These are phyloP conservation scores for Neurospora cerealis DNA, from an alignment of 495 filamentous ascomycete species.

Conservation along the genomic window DNA sequence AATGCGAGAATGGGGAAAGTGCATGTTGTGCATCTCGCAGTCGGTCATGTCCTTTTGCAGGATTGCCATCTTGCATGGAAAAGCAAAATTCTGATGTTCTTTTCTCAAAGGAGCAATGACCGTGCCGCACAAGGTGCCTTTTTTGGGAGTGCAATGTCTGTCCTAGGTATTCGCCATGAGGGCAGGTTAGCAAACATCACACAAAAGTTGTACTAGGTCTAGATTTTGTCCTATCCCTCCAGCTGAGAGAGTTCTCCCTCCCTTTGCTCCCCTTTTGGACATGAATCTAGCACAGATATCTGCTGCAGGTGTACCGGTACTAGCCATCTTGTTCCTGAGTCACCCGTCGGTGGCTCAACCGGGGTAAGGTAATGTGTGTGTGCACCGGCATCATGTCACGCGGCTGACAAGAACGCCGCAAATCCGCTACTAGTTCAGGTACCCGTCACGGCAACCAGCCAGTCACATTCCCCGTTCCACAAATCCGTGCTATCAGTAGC, in stretches of 20 bases:
- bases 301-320: neutral
- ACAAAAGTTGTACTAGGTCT: neutral
- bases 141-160: neutral
- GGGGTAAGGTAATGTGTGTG: neutral
- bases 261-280: neutral
- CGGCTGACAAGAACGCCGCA: neutral
- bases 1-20: neutral
- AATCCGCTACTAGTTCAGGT: neutral
- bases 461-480: neutral
- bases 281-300: neutral
- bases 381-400: neutral
- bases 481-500: neutral
- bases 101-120: neutral
- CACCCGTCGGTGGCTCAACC: neutral
- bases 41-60: neutral
- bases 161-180: neutral
- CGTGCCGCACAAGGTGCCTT: neutral
- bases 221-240: neutral
- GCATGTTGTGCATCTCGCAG: neutral
- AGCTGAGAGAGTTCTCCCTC: neutral
- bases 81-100: neutral
- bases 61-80: neutral
- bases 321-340: neutral
- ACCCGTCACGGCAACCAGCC: neutral
- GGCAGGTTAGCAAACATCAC: neutral